Conservation (phyloP, 768 basidiomycete genomes). For the Cystofilobasidium bisporidii region DNA sequence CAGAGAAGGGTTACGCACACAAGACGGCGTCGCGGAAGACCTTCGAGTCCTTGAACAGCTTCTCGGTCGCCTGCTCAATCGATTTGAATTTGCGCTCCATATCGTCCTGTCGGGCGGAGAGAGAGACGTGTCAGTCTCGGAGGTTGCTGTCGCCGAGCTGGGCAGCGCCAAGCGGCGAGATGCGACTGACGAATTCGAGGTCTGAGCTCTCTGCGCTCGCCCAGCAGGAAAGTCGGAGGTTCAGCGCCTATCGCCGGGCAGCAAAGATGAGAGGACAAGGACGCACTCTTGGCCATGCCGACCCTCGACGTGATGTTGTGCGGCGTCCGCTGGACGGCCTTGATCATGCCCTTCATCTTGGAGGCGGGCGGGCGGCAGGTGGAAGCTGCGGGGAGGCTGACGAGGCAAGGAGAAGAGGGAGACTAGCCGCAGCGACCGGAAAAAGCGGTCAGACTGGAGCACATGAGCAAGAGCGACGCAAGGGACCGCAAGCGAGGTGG, state of each 20-base stretch:
- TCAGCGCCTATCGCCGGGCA: not conserved
- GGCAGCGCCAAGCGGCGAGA: not conserved
- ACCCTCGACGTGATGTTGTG: constrained; percentile 76
- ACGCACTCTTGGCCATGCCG: constrained; percentile 86
- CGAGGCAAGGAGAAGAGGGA: too few species aligned
- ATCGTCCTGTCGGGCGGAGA: constrained; percentile 10
- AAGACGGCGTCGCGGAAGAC: constrained; percentile 74
- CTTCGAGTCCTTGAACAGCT: constrained; percentile 83
- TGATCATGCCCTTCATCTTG: constrained; percentile 19
- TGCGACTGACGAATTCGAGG: constrained; percentile 10
- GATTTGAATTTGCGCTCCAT: constrained; percentile 59
- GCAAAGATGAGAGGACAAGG: constrained; percentile 2
- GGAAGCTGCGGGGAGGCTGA: too few species aligned
- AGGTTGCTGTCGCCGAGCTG: not conserved
- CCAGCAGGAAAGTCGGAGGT: constrained; percentile 8
- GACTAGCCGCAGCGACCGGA: too few species aligned
- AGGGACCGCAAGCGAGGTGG: too few species aligned
- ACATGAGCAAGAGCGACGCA: too few species aligned
- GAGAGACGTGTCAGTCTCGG: not conserved
- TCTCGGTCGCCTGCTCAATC: constrained; percentile 73
- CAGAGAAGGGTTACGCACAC: constrained; percentile 43
- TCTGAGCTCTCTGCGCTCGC: constrained; percentile 8
- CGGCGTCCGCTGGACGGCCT: constrained; percentile 57
- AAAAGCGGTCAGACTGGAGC: too few species aligned
- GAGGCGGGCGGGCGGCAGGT: too few species aligned